phyloP scores from a whole-genome alignment of 805 yeast species.

The Candida vaughaniae region DNA sequence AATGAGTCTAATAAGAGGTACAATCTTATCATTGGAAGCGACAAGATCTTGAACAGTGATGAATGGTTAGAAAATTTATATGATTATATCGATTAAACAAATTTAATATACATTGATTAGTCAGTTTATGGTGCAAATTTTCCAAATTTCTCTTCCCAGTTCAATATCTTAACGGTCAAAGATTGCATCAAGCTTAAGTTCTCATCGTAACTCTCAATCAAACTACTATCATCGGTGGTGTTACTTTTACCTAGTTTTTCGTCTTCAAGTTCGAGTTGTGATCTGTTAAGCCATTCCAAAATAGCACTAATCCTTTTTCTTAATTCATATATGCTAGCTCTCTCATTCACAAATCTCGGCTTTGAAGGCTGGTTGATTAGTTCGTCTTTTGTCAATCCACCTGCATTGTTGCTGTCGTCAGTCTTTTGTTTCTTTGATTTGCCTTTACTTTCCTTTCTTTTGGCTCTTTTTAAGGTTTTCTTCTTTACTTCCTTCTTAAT shows the following conservation, averaged over 20 bases:
- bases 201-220: slow-evolving; percentile 50
- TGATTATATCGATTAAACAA: slow-evolving; percentile 24
- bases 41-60: slow-evolving; percentile 32
- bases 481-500: slow-evolving; percentile 13
- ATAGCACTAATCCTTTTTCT: slow-evolving; percentile 86
- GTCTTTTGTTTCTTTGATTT: slow-evolving; percentile 13
- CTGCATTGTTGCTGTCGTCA: slow-evolving; percentile 7
- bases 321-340: slow-evolving; percentile 79
- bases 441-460: slow-evolving; percentile 15
- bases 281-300: slow-evolving; percentile 83
- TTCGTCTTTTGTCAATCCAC: slow-evolving; percentile 33
- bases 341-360: slow-evolving; percentile 79
- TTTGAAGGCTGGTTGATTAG: slow-evolving; percentile 69
- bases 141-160: slow-evolving; percentile 79
- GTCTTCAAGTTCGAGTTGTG: slow-evolving; percentile 76
- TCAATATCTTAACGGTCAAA: slow-evolving; percentile 65
- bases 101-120: neutral
- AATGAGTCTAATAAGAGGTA: slow-evolving; percentile 48
- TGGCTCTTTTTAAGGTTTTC: slow-evolving; percentile 14
- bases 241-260: slow-evolving; percentile 62
- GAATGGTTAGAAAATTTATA: slow-evolving; percentile 34
- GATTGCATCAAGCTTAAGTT: slow-evolving; percentile 68
- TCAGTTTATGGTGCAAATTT: slow-evolving; percentile 36
- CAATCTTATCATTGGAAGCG: slow-evolving; percentile 79
- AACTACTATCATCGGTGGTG: slow-evolving; percentile 42